Conservation (phyloP, 2,329 filamentous ascomycete genomes). For the Colletotrichum viniferum region DNA sequence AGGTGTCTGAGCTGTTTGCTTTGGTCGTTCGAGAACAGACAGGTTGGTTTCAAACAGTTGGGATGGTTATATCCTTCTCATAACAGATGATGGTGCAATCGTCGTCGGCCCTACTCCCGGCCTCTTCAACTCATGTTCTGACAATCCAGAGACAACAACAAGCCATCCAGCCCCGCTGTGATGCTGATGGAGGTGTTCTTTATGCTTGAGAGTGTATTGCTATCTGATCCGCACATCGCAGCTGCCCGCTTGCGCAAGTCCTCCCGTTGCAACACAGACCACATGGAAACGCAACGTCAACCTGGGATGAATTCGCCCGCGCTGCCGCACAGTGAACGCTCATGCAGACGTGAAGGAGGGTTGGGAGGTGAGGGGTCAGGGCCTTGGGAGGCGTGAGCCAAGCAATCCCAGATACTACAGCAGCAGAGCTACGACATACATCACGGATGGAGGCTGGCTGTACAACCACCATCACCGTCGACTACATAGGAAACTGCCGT, state of each 20-base stretch:
- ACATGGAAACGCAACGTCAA: not conserved
- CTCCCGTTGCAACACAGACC: not conserved
- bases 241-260: not conserved
- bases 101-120: not conserved
- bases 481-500: not conserved
- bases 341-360: not conserved
- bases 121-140: not conserved
- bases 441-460: not conserved
- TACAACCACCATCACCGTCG: not conserved
- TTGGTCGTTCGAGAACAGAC: not conserved
- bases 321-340: not conserved
- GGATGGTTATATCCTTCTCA: not conserved
- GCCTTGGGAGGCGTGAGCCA: not conserved
- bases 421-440: not conserved
- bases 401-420: not conserved
- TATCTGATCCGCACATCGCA: constrained; percentile 12
- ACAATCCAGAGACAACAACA: not conserved
- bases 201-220: constrained; percentile 4
- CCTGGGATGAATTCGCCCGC: not conserved
- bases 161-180: not conserved
- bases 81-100: not conserved
- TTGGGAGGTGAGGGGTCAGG: not conserved
- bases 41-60: constrained; percentile 9
- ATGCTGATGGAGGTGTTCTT: constrained; percentile 11
- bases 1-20: not conserved